phyloP scores from a whole-genome alignment of 2,329 filamentous ascomycete species.

The Leptographium procerum region DNA sequence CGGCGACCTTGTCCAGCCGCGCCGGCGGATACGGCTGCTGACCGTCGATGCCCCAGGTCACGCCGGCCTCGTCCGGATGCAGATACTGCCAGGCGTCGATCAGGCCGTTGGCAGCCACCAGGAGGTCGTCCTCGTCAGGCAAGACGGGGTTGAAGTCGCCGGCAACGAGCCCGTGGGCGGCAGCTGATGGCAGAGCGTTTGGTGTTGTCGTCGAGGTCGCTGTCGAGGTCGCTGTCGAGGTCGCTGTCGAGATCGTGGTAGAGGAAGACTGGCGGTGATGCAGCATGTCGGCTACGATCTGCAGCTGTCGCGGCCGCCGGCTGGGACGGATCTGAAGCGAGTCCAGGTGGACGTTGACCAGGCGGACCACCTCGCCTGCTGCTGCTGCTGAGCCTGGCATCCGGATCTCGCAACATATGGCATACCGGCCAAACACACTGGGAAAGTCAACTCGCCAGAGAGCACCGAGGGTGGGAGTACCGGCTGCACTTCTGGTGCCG shows the following conservation, averaged over 20 bases:
- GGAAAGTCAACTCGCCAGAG: slow-evolving; percentile 21
- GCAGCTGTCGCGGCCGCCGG: slow-evolving; percentile 20
- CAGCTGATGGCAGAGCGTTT: slow-evolving; percentile 1
- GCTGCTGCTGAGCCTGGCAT: not conserved
- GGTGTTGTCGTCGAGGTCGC: slow-evolving; percentile 15
- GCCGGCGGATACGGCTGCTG: slow-evolving; percentile 19
- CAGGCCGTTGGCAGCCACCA: slow-evolving; percentile 21
- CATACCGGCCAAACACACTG: slow-evolving; percentile 21
- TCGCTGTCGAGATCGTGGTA: not conserved
- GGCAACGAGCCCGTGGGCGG: slow-evolving; percentile 21
- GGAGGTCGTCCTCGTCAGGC: slow-evolving; percentile 19
- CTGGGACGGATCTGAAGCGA: slow-evolving; percentile 19
- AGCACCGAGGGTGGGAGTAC: slow-evolving; percentile 14
- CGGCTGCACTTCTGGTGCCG: not conserved
- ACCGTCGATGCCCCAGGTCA: slow-evolving; percentile 26
- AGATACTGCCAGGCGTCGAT: slow-evolving; percentile 23
- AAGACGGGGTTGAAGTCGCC: slow-evolving; percentile 29
- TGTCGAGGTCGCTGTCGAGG: slow-evolving; percentile 15
- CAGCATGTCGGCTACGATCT: slow-evolving; percentile 17
- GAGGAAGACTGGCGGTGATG: not conserved
- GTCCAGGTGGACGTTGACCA: slow-evolving; percentile 29
- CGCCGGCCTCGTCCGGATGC: slow-evolving; percentile 18
- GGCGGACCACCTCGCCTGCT: slow-evolving; percentile 17
- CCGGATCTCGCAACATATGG: slow-evolving; percentile 24
- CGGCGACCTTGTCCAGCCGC: slow-evolving; percentile 26